Evolutionary conservation across 345 rosid species (phyloP), one percentile per base, ranked within the genome.

Genomic region (Cardiospermum halicacabum): DNA sequence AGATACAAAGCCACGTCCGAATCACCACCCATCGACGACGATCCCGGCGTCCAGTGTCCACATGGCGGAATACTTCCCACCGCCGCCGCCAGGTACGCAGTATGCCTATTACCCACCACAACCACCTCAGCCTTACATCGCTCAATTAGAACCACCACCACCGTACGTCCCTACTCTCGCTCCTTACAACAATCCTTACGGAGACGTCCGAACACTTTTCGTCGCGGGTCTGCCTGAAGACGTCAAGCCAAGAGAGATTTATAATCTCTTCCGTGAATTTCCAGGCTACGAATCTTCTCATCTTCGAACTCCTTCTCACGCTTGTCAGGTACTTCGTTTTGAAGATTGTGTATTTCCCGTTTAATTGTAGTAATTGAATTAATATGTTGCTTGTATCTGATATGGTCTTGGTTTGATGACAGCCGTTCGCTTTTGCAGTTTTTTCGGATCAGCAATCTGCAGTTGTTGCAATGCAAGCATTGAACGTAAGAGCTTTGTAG

Each of bases 261-360:
- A 90, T 36, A 88, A 91, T 74, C 82, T 90, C 3, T 93, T 93
- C 73, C 83, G 94, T 2, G 97, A 90, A 64, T 90, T 86, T 63
- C 92, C 88, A 1, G 97, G 98, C 61, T 93, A 85, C 59, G 94
- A 86, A 58, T 90, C 92, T 66, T 90, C 97, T 39, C 90, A 90
- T 70, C 87, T 89, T 62, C 89, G 96, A 3, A 72, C 51, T 72
- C 74, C 91, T 10, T 61, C 78, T 12, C 80, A 82, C 43, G 73
- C 63, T 53, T 76, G 81, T 47, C 88, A 80, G 88, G 90, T 80
- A 42, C 28, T 51, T n/a, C n/a, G n/a, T n/a, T n/a, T n/a, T n/a
- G n/a, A n/a, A n/a, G n/a, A n/a, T n/a, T n/a, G n/a, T n/a, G n/a
- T n/a, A 6, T 55, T 39, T 4, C 8, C 5, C 27, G 7, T 30